A percentile compares a stretch with the other conserved stretches of the same genome.
Conservation (phyloP, 192 early-diverging fungal species). For the Rhizoclosmatium globosum region DNA sequence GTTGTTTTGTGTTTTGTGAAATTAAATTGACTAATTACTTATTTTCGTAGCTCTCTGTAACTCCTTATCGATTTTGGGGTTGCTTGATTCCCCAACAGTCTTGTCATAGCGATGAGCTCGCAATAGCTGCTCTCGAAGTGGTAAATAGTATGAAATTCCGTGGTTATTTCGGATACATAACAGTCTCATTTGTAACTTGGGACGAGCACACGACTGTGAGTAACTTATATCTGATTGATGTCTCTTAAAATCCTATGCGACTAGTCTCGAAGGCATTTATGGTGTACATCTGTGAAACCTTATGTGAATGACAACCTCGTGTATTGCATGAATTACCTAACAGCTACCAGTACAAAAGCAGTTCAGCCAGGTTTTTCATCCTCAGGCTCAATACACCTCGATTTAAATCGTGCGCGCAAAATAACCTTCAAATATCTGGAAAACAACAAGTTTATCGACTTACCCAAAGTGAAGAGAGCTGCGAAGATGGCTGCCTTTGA, state of each 20-base stretch:
- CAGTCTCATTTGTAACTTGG: conserved; percentile 27
- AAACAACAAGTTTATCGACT: conserved; percentile 14
- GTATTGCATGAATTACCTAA: conserved; percentile 13
- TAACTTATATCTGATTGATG: not conserved
- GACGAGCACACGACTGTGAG: conserved; percentile 14
- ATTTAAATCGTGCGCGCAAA: conserved; percentile 16
- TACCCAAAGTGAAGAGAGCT: not conserved
- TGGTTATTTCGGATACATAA: conserved; percentile 32
- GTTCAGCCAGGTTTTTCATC: not conserved
- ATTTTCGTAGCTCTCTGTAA: conserved; percentile 1
- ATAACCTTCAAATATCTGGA: conserved; percentile 35
- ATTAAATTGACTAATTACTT: not conserved
- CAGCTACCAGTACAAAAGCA: not conserved
- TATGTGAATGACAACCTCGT: conserved; percentile 8
- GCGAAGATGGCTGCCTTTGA: conserved; percentile 19
- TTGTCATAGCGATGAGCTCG: conserved; percentile 21
- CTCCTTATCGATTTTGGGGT: conserved; percentile 31
- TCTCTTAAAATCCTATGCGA: not conserved
- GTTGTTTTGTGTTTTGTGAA: not conserved
- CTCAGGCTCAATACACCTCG: not conserved
- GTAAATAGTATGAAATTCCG: not conserved
- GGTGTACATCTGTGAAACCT: conserved; percentile 30
- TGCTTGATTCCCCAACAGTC: conserved; percentile 20
- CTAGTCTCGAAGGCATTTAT: conserved; percentile 5
- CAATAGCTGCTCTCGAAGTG: conserved; percentile 2